phyloP scores from a whole-genome alignment of 2,329 filamentous ascomycete species.

The Cytospora chrysosperma region DNA sequence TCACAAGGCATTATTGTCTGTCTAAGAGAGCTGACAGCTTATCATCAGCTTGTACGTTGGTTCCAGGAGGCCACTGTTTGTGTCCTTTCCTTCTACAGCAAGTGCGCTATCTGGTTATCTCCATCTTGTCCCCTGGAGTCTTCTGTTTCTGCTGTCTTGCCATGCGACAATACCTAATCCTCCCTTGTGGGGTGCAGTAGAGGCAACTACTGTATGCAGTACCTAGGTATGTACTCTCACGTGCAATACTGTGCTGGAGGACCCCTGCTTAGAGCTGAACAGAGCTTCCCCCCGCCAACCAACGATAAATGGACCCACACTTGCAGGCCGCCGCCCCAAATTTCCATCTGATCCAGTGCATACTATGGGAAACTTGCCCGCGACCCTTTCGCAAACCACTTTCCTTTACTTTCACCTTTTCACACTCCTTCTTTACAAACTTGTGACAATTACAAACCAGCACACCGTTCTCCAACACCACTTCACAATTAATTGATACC shows the following conservation, averaged over 20 bases:
- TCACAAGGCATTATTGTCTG: neutral
- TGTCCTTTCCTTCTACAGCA: neutral
- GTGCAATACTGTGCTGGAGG: conserved; percentile 1
- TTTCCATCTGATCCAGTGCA: conserved; percentile 16
- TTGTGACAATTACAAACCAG: conserved; percentile 6
- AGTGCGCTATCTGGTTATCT: neutral
- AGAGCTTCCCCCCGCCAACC: conserved; percentile 19
- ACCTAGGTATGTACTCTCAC: neutral
- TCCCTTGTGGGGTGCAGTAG: neutral
- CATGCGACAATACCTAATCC: neutral
- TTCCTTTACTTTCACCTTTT: conserved; percentile 7
- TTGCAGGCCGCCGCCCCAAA: neutral
- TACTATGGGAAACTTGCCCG: conserved; percentile 14
- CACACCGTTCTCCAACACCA: neutral
- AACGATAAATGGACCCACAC: conserved; percentile 19
- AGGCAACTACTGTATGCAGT: too few relatives aligned
- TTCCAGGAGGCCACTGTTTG: neutral
- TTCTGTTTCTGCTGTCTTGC: neutral
- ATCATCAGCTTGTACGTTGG: neutral
- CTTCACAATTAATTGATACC: neutral
- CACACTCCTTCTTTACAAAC: neutral
- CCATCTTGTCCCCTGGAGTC: neutral
- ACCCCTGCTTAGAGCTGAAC: conserved; percentile 15
- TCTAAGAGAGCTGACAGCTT: neutral
- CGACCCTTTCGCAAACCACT: conserved; percentile 6